Percentiles rank a stretch among this genome's conserved stretches.
Evolutionary conservation across 768 basidiomycete genomes (phyloP).

Genomic region (Termitomyces sp.): DNA sequence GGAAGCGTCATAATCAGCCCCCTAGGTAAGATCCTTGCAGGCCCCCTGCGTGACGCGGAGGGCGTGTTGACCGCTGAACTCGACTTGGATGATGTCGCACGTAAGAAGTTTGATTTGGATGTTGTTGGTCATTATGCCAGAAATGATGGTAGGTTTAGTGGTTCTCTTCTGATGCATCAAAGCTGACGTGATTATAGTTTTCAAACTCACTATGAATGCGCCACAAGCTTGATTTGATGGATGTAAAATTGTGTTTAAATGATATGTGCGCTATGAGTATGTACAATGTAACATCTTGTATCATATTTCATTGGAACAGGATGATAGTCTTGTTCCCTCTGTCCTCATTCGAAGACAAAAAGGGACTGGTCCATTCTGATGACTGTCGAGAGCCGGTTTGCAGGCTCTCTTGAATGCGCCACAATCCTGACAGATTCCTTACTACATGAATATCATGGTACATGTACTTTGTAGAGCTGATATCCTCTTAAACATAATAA

Average conservation of each 20-base stretch:
- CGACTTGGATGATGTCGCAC: conserved; percentile 53
- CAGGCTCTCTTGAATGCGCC: background rate
- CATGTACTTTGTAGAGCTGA: no score
- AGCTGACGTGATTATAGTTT: conserved; percentile 9
- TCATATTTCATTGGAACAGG: background rate
- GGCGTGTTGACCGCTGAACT: conserved; percentile 56
- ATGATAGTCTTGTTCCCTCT: no score
- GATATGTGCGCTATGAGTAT: background rate
- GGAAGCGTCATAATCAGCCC: conserved; percentile 62
- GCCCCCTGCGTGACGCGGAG: conserved; percentile 52
- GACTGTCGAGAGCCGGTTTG: background rate
- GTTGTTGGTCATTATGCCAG: conserved; percentile 61
- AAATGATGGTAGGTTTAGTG: conserved; percentile 44
- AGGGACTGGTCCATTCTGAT: background rate
- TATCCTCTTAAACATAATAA: conserved; percentile 5
- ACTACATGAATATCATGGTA: background rate
- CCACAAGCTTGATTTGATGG: conserved; percentile 3
- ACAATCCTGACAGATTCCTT: background rate
- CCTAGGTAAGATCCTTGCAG: conserved; percentile 55
- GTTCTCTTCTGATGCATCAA: background rate
- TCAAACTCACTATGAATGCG: conserved; percentile 15
- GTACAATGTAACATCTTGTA: background rate
- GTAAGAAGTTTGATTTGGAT: conserved; percentile 65
- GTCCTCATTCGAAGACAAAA: background rate
- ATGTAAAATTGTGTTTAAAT: background rate